These are phyloP conservation scores for Zygnema circumcarinatum DNA, from an alignment of 139 green algal genomes.

Conservation along the genomic window DNA sequence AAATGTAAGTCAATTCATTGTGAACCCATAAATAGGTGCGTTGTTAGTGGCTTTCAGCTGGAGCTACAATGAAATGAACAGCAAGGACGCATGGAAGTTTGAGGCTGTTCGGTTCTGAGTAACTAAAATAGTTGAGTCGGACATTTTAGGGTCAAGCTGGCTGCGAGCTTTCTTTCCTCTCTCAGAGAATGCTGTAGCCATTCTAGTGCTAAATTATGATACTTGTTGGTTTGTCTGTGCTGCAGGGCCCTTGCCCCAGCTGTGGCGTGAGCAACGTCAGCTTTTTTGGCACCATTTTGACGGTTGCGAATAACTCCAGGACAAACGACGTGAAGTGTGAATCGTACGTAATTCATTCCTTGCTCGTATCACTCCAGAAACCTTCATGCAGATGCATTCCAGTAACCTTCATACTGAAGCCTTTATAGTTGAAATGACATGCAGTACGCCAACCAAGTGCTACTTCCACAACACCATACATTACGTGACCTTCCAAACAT, in stretches of 20 bases:
- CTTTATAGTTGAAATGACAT: neutral
- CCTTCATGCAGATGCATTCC: neutral
- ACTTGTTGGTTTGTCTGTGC: no score
- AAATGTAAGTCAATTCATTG: constrained; percentile 37
- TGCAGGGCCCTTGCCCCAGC: constrained; percentile 60
- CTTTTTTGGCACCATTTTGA: constrained; percentile 63
- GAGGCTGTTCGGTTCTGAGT: no score
- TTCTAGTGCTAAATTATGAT: no score
- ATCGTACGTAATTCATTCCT: constrained; percentile 14
- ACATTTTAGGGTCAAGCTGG: no score
- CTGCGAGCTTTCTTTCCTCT: no score
- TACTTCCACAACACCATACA: neutral
- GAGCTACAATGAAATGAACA: neutral
- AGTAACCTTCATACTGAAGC: neutral
- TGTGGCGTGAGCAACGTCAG: constrained; percentile 56
- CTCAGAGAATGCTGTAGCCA: neutral
- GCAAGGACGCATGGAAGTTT: no score
- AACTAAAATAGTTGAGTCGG: no score
- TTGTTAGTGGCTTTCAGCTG: neutral
- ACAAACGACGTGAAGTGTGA: constrained; percentile 61
- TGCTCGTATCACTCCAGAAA: neutral
- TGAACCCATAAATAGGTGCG: neutral
- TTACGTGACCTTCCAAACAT: neutral
- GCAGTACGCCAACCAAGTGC: neutral
- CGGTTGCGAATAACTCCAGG: constrained; percentile 5